Evolutionary conservation across 345 rosid genomes (phyloP).

Genomic region (Salix caprea): DNA sequence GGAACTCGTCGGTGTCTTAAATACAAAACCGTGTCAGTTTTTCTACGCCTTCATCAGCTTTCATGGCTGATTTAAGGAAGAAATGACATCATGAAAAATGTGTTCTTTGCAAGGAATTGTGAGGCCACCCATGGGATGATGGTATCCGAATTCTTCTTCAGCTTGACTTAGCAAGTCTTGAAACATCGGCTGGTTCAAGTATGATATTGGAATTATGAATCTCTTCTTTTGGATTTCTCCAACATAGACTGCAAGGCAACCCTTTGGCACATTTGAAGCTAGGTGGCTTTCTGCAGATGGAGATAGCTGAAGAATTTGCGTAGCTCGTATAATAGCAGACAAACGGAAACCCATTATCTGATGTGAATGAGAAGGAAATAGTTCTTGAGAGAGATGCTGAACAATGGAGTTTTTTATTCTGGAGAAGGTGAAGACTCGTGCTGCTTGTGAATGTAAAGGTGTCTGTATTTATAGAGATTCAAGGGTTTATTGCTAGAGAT

Average conservation of each 20-base stretch:
- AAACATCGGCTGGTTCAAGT: constrained; percentile 36
- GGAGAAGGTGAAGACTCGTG: background rate
- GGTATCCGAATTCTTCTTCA: constrained; percentile 29
- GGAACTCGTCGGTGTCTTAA: background rate
- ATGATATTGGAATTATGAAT: constrained; percentile 37
- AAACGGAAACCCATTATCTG: background rate
- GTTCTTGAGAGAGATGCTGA: background rate
- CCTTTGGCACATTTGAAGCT: constrained; percentile 25
- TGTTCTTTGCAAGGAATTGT: constrained; percentile 22
- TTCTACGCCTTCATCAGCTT: background rate
- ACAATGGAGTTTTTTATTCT: background rate
- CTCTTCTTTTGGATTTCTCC: constrained; percentile 32
- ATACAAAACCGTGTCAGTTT: background rate
- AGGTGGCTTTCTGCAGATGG: background rate
- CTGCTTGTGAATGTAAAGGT: background rate
- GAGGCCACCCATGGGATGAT: constrained; percentile 23
- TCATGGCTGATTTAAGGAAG: background rate
- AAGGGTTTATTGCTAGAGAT: background rate
- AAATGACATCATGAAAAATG: constrained; percentile 18
- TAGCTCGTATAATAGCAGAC: background rate
- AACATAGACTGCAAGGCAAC: constrained; percentile 21
- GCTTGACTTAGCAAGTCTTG: constrained; percentile 30
- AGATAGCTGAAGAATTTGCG: background rate
- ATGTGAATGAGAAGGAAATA: background rate
- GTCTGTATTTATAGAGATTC: background rate